Evolutionary conservation across 164 flowering plant species (phyloP), one percentile per base, ranked within the genome.

Genomic region (Cinnamomum chago): DNA sequence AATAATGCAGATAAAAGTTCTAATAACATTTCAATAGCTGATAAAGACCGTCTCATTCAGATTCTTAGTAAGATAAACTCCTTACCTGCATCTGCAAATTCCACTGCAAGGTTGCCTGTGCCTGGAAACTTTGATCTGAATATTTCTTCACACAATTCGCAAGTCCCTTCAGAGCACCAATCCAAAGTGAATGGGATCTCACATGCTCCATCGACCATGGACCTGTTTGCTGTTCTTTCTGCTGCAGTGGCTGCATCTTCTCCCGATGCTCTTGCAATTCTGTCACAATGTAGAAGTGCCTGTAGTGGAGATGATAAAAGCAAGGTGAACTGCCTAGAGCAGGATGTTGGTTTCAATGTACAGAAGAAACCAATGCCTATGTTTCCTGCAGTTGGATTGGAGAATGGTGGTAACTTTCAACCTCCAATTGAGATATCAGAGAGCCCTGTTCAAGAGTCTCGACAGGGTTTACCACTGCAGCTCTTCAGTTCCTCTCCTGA

Each of bases 401-500:
- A 87, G 73, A 85, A 84, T 78, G 88, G 90, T 75, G 58, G 83
- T 69, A 83, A 82, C 75, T 80, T 73, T 72, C 88, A 79, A 76
- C 85, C 91, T 75, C 91, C 89, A 5, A 73, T 72, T 50, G 90
- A 87, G 51, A 90, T 85, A 79, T 84, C 88, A 30, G 91, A 88
- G 75, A 30, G 84, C 72, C 90, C 83, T 72, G 78, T 79, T 60
- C 87, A 80, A 73, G 90, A 84, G 25, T 72, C 79, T 55, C 80
- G 73, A 3, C 62, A 83, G n/a, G 85, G 80, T 81, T 78, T 92
- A 66, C 88, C 90, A 0, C 75, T 94, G 50, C 96, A 90, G 76
- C 86, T 94, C 6, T 86, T 91, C 79, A 83, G 84, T 82, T 89
- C 91, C 24, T 89, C 92, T 23, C 88, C 90, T 7, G 98, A 90